Conservation (phyloP, 2,329 filamentous ascomycete genomes). For the Aspergillus vadensis region DNA sequence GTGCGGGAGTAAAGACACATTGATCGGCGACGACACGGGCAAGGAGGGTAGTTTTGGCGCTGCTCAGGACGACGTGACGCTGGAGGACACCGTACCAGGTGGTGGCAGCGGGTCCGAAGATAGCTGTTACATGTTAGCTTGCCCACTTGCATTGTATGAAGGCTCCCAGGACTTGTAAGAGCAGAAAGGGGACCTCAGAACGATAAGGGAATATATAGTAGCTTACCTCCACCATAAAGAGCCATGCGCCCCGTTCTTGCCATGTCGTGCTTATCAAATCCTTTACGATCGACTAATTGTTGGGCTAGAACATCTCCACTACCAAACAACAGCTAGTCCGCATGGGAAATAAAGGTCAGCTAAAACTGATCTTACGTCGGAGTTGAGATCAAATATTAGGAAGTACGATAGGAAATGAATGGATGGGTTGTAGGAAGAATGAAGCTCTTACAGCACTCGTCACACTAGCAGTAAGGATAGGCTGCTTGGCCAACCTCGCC, state of each 20-base stretch:
- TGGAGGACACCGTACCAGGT: slow-evolving; percentile 84
- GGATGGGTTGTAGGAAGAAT: background rate
- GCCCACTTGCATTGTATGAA: background rate
- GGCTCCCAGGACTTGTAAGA: background rate
- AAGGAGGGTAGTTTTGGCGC: slow-evolving; percentile 67
- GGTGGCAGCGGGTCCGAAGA: slow-evolving; percentile 87
- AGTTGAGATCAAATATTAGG: too few species aligned
- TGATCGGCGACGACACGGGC: slow-evolving; percentile 82
- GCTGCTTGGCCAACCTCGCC: slow-evolving; percentile 73
- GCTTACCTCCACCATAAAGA: slow-evolving; percentile 52
- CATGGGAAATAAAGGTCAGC: background rate
- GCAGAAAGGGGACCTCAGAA: background rate
- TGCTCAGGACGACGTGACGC: slow-evolving; percentile 66
- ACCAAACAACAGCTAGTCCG: slow-evolving; percentile 73
- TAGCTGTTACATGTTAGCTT: slow-evolving; percentile 42
- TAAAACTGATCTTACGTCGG: background rate
- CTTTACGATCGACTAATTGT: slow-evolving; percentile 82
- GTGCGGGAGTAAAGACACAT: slow-evolving; percentile 77
- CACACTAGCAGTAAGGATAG: slow-evolving; percentile 85
- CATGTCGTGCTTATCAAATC: slow-evolving; percentile 72
- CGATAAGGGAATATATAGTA: background rate
- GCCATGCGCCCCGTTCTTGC: slow-evolving; percentile 52
- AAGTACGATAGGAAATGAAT: background rate
- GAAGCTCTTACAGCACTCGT: slow-evolving; percentile 68
- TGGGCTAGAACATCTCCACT: slow-evolving; percentile 90